Evolutionary conservation across 164 flowering plant genomes (phyloP), one percentile per base, ranked within the genome.

Genomic region (Magnolia kwangsiensis): DNA sequence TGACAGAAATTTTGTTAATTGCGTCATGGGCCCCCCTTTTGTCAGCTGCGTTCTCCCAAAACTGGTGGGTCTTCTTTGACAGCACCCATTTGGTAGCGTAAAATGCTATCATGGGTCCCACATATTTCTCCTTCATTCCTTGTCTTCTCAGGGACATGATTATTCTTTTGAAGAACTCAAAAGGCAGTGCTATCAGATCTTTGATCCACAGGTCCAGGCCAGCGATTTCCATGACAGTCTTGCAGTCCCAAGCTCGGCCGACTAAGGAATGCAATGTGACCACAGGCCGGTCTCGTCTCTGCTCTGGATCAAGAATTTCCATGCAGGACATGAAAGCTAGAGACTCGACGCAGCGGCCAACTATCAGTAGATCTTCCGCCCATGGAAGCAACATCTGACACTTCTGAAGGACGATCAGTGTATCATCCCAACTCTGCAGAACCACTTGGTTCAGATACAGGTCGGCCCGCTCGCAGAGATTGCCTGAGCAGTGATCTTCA

Each of bases 241-340:
- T 86, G 70, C 79, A 82, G 78, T 85, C 90, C 98, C 96, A 91
- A 69, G 88, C 76, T 72, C 75, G 87, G 74, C 78, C 75, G 4
- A 83, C 80, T 70, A 92, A 83, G 64, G 83, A 80, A 74, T 90
- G 89, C 75, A 91, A 50, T 7, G 92, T 86, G 3, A 87, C 77
- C 3, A 88, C 90, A 1, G 97, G 96, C 19, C 76, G 80, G 67
- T 88, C 89, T 50, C 94, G 76, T 78, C 90, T 87, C 70, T 90
- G 84, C 76, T 93, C 97, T 0, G 98, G 98, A 76, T 95, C 98
- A 55, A 95, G 94, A 78, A 93, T 91, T 85, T 95, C 98, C 98
- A 93, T 95, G 75, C 94, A 95, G 74, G 95, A 92, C 97, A 93
- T 95, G 87, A 95, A 95, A 50, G 98, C 98, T 6, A 95, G 88